Base-by-base conservation (phyloP, 768 basidiomycete genomes). In the Tricholoma flavovirens region DNA sequence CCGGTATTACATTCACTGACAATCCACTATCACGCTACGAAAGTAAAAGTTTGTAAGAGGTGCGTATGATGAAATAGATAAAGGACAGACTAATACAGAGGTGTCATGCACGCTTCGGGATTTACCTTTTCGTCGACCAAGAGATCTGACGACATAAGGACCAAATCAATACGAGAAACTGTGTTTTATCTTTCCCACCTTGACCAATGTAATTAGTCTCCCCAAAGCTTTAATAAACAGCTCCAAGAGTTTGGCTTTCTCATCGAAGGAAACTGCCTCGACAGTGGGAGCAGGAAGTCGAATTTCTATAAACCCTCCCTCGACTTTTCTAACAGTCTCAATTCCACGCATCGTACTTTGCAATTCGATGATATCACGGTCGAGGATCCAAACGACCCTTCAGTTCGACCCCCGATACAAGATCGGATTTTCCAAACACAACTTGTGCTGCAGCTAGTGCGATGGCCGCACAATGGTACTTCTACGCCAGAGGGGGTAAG, bases 381-480 rank as follows among this genome's bases (percentile, higher is more conserved):
- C n/a, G n/a, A n/a, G n/a, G n/a, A n/a, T n/a, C n/a, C n/a, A n/a
- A n/a, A n/a, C n/a, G n/a, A n/a, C n/a, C n/a, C n/a, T n/a, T n/a
- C n/a, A n/a, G n/a, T n/a, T n/a, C 64, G 5, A 71, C 68, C 8
- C 63, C 60, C 14, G 56, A 52, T 10, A 68, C 66, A 17, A 67
- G 51, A 33, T 69, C 69, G 0, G 70, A 60, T 22, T 62, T 55
- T 4, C 64, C 64, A 45, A 77, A 76, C 11, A 82, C 61, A 2
- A 70, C 71, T 52, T 73, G 68, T 1, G 76, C 72, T 21, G 77
- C 71, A 2, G 77, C 80, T 10, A 83, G 61, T 2, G 72, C 66
- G 78, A 61, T 79, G 77, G n/a, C 75, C 73, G 51, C 77, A 78
- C n/a, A 77, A 55, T 7, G 69, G 64, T 0, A 69, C 45, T 56